Conservation (phyloP, 2,329 filamentous ascomycete genomes). For the Massarina eburnea region DNA sequence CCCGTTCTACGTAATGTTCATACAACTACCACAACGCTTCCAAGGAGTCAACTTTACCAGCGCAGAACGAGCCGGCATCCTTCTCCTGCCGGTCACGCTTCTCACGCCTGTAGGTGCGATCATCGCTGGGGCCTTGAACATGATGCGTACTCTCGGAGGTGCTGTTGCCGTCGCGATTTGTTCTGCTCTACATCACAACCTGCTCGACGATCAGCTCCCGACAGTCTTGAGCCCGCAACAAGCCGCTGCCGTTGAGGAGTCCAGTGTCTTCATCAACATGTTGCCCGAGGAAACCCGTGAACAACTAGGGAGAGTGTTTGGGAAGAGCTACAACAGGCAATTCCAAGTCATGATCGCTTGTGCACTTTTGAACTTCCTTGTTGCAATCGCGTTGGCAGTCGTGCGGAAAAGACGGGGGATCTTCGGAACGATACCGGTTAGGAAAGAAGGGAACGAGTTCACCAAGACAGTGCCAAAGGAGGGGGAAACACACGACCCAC, state of each 20-base stretch:
- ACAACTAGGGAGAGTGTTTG: constrained; percentile 28
- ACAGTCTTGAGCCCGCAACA: constrained; percentile 24
- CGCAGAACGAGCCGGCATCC: constrained; percentile 33
- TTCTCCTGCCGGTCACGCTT: constrained; percentile 30
- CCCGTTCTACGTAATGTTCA: constrained; percentile 31
- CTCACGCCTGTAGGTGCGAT: constrained; percentile 32
- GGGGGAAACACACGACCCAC: background rate
- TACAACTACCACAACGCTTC: constrained; percentile 37
- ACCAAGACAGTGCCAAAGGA: constrained; percentile 10
- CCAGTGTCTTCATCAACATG: constrained; percentile 14
- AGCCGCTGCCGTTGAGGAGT: constrained; percentile 20
- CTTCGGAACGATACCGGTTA: constrained; percentile 21
- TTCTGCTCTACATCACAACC: constrained; percentile 29
- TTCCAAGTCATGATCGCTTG: constrained; percentile 34
- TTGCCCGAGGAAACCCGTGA: constrained; percentile 18
- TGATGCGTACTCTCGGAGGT: constrained; percentile 35
- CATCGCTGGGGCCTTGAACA: constrained; percentile 30
- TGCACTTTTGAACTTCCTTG: constrained; percentile 24
- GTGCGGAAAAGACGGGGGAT: constrained; percentile 26
- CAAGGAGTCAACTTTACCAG: constrained; percentile 34
- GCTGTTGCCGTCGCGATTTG: constrained; percentile 35
- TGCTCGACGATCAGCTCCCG: constrained; percentile 16
- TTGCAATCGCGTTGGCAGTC: constrained; percentile 17
- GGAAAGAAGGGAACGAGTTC: constrained; percentile 29
- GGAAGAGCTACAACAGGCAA: constrained; percentile 34